Percentiles rank a stretch among this genome's conserved stretches.
These are phyloP conservation scores for Fusarium neocosmosporiellum DNA, from an alignment of 2,329 filamentous ascomycete genomes.

Conservation along the genomic window DNA sequence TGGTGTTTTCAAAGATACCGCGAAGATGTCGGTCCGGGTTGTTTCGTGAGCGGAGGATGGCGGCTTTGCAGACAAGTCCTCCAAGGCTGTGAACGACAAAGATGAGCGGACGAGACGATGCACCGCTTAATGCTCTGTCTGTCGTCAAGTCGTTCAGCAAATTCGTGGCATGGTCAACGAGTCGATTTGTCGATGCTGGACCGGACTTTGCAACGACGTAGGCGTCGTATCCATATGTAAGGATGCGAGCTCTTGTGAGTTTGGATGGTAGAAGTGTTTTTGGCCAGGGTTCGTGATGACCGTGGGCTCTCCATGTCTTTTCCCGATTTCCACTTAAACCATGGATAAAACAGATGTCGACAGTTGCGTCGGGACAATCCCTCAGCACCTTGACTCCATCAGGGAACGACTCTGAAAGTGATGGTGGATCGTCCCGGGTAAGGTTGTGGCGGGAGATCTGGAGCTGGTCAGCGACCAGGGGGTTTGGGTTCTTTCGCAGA, in stretches of 20 bases:
- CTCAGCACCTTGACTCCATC: slow-evolving; percentile 21
- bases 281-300: slow-evolving; percentile 48
- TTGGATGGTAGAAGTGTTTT: slow-evolving; percentile 45
- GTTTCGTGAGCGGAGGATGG: slow-evolving; percentile 47
- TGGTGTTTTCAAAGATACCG: slow-evolving; percentile 40
- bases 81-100: slow-evolving; percentile 54
- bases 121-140: slow-evolving; percentile 31
- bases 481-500: background rate
- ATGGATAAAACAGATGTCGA: slow-evolving; percentile 53
- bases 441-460: background rate
- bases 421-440: background rate
- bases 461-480: background rate
- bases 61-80: slow-evolving; percentile 53
- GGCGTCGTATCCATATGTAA: slow-evolving; percentile 56
- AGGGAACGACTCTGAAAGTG: slow-evolving; percentile 11
- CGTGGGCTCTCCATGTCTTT: slow-evolving; percentile 51
- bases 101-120: slow-evolving; percentile 42
- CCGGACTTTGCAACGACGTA: slow-evolving; percentile 40
- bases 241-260: slow-evolving; percentile 47
- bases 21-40: slow-evolving; percentile 45
- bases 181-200: slow-evolving; percentile 38
- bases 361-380: slow-evolving; percentile 10
- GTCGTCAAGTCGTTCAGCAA: slow-evolving; percentile 44
- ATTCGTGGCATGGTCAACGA: slow-evolving; percentile 46
- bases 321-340: slow-evolving; percentile 54